Conservation (phyloP, 768 basidiomycete genomes). For the Russula ochroleuca region DNA sequence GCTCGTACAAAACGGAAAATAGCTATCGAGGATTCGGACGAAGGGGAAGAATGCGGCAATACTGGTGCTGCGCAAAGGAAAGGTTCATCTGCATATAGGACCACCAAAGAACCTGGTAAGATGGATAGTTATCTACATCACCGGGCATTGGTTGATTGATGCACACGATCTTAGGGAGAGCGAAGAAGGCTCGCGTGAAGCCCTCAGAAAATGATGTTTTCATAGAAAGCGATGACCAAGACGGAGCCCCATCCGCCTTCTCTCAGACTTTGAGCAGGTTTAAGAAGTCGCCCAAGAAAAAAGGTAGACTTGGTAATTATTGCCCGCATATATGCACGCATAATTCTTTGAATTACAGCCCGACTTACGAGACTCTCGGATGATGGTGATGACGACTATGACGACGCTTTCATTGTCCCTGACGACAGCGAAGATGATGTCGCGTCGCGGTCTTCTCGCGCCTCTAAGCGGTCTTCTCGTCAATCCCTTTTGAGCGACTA, state of each 20-base stretch:
- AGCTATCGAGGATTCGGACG: slow-evolving; percentile 65
- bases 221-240: slow-evolving; percentile 38
- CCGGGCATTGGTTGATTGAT: not conserved
- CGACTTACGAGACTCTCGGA: slow-evolving; percentile 41
- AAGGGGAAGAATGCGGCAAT: slow-evolving; percentile 38
- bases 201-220: slow-evolving; percentile 42
- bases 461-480: slow-evolving; percentile 42
- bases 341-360: slow-evolving; percentile 1
- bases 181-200: slow-evolving; percentile 57
- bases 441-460: slow-evolving; percentile 44
- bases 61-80: slow-evolving; percentile 8
- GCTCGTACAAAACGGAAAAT: slow-evolving; percentile 58
- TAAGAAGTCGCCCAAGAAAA: slow-evolving; percentile 58
- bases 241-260: slow-evolving; percentile 43
- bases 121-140: not conserved
- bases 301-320: slow-evolving; percentile 37
- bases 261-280: slow-evolving; percentile 58
- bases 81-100: slow-evolving; percentile 25
- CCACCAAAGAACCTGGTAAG: slow-evolving; percentile 21
- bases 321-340: not conserved
- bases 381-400: slow-evolving; percentile 43
- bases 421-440: slow-evolving; percentile 45
- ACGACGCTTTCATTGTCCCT: slow-evolving; percentile 69
- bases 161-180: slow-evolving; percentile 36
- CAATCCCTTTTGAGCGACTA: slow-evolving; percentile 40